Conservation (phyloP, 495 filamentous ascomycete species). For the Penicillium ochrochloron region DNA sequence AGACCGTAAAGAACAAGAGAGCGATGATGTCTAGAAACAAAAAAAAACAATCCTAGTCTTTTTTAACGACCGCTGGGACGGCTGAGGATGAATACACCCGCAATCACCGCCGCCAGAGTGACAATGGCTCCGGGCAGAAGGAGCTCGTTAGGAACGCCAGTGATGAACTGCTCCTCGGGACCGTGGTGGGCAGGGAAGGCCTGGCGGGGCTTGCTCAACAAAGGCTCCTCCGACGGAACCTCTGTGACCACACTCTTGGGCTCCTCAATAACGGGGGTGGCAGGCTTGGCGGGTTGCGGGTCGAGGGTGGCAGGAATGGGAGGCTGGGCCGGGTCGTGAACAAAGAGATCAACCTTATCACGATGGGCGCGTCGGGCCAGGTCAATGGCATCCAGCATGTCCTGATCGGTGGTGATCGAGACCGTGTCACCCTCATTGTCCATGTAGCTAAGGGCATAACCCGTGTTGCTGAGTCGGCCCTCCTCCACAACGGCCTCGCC, state of each 20-base stretch:
- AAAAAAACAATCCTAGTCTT: background rate
- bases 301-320: conserved; percentile 71
- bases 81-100: conserved; percentile 89
- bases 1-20: conserved; percentile 20
- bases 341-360: conserved; percentile 96
- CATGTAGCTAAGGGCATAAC: conserved; percentile 93
- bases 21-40: conserved; percentile 16
- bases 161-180: conserved; percentile 76
- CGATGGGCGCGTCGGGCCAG: conserved; percentile 74
- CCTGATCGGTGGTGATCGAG: conserved; percentile 93
- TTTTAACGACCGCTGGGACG: conserved; percentile 69
- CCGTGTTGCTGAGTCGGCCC: conserved; percentile 76
- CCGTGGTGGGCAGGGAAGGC: conserved; percentile 44
- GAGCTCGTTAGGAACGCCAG: conserved; percentile 92
- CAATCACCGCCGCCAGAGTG: conserved; percentile 91
- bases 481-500: conserved; percentile 75
- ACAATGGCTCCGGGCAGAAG: conserved; percentile 92
- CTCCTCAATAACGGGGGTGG: conserved; percentile 61
- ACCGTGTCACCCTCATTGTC: conserved; percentile 98
- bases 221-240: conserved; percentile 59
- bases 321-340: conserved; percentile 89
- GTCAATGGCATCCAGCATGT: conserved; percentile 87
- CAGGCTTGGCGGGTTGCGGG: conserved; percentile 63
- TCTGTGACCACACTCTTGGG: conserved; percentile 60
- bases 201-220: conserved; percentile 44